Base-by-base conservation (phyloP, 2,329 filamentous ascomycete species). In the Thielaviopsis populi region DNA sequence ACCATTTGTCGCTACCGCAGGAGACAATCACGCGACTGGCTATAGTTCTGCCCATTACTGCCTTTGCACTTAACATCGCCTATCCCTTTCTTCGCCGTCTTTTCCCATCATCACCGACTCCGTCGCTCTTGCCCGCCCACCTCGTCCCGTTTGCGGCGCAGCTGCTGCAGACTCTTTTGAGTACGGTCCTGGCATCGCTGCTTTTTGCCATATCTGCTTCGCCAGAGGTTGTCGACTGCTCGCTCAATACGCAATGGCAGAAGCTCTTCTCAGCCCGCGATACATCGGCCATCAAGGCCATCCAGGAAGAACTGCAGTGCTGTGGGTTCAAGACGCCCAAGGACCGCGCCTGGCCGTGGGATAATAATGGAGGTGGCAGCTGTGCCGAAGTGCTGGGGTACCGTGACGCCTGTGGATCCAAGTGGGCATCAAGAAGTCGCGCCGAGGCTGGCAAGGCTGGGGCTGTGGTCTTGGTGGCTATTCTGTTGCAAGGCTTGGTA, bases 301-400 rank as follows among this genome's bases (percentile, higher is more conserved):
- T 90, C 61, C 87, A 90, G 69, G 83, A 89, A 69, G 71, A 78
- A 0, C 79, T 88, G 40, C 70, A 79, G 7, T 90, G 87, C 74
- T 90, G 87, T 68, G 87, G 87, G 0, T 75, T 88, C 41, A 77
- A 77, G 63, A 78, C 75, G 3, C 70, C 82, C 33, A 72, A 70
- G 37, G 85, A 90, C 69, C 81, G 80, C 68, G 79, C 81, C 0
- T 88, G 79, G 75, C 87, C 86, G 0, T 88, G 87, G 65, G 75
- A 76, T 0, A 67, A 63, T 0, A 61, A 61, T 43, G 66, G 62
- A 64, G 74, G 63, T 67, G 72, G 61, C 68, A 69, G 61, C 60
- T 86, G 84, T 69, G 68, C 73, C 3, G 70, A 74, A 56, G 72
- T 76, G 3, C 83, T 77, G 67, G 75, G 75, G 0, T 75, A 82